phyloP scores from a whole-genome alignment of 768 basidiomycete genomes.

The Pisolithus albus region DNA sequence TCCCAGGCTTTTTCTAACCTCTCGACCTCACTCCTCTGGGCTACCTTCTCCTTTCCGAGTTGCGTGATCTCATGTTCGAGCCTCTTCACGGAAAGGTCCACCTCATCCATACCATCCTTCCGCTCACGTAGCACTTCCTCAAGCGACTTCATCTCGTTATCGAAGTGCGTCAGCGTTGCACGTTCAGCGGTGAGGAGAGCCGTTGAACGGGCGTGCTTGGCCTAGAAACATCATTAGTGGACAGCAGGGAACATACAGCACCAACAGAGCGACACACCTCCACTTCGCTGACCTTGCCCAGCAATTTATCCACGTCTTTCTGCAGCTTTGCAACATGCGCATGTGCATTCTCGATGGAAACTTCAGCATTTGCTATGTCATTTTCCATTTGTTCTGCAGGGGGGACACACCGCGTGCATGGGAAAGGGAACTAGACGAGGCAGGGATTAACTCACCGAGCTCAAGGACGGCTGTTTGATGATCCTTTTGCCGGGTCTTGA shows the following conservation, averaged over 20 bases:
- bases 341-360: conserved; percentile 24
- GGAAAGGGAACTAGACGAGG: neutral
- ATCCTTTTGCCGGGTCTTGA: conserved; percentile 88
- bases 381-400: conserved; percentile 24
- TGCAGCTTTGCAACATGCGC: conserved; percentile 46
- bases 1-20: conserved; percentile 75
- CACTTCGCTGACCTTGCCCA: conserved; percentile 35
- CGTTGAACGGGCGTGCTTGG: conserved; percentile 57
- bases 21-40: conserved; percentile 43
- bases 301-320: conserved; percentile 57
- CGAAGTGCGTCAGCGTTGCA: conserved; percentile 81
- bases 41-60: conserved; percentile 57
- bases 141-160: conserved; percentile 79
- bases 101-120: conserved; percentile 61
- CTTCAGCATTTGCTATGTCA: conserved; percentile 22
- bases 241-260: neutral
- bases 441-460: conserved; percentile 49
- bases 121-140: conserved; percentile 78
- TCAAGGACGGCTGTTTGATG: conserved; percentile 83
- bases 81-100: conserved; percentile 58
- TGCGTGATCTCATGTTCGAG: conserved; percentile 61
- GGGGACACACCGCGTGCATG: neutral
- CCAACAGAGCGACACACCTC: conserved; percentile 11
- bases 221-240: conserved; percentile 28
- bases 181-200: conserved; percentile 75